Percentiles rank a stretch among this genome's conserved stretches.
These are phyloP conservation scores for Lachnellula subtilissima DNA, from an alignment of 2,329 filamentous ascomycete genomes.

Conservation along the genomic window DNA sequence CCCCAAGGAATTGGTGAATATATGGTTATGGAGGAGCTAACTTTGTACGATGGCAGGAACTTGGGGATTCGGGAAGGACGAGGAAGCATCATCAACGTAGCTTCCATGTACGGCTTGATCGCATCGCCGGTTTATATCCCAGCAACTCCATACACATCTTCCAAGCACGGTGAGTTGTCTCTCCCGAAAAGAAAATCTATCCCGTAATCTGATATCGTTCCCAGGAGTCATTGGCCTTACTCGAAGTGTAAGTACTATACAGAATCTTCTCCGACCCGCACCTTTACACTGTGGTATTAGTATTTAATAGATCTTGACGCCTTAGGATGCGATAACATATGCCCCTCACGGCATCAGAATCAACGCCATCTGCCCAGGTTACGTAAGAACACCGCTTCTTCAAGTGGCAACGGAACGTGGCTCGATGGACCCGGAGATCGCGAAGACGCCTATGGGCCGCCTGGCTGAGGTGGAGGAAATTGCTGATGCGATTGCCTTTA, in stretches of 20 bases:
- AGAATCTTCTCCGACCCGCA: not conserved
- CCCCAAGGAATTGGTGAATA: not conserved
- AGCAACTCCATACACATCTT: conserved; percentile 44
- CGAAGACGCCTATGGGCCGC: conserved; percentile 43
- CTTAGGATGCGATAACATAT: conserved; percentile 46
- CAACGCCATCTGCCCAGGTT: conserved; percentile 57
- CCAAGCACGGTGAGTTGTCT: conserved; percentile 43
- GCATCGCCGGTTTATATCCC: conserved; percentile 34
- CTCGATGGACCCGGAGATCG: conserved; percentile 36
- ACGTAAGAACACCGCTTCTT: conserved; percentile 40
- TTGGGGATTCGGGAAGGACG: conserved; percentile 38
- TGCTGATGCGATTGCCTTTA: conserved; percentile 46
- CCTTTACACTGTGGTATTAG: not conserved
- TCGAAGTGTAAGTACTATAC: not conserved
- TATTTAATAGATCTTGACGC: not conserved
- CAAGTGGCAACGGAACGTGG: conserved; percentile 25
- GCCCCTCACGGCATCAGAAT: conserved; percentile 48
- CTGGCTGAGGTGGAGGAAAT: conserved; percentile 48
- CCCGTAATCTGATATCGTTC: not conserved
- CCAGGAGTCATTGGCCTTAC: conserved; percentile 8
- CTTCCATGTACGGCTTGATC: conserved; percentile 47
- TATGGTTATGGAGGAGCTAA: not conserved
- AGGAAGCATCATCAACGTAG: conserved; percentile 50
- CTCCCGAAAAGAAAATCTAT: not conserved
- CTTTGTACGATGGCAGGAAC: conserved; percentile 24